Conservation (phyloP, 1,284 basidiomycete genomes). For the Trichosporon faecale region DNA sequence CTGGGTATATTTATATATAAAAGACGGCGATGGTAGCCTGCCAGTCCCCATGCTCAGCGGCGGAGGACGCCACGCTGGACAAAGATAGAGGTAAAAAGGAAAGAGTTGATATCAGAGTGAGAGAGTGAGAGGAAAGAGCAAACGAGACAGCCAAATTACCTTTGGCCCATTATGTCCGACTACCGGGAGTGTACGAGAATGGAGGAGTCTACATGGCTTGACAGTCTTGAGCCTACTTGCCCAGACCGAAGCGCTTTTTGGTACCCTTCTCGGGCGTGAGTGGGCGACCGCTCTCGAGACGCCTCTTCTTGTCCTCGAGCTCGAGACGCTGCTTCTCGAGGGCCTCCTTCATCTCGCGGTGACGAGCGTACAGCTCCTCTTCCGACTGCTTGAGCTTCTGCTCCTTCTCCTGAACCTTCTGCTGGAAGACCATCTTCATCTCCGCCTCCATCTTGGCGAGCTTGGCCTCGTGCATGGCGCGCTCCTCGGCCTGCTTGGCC, state of each 20-base stretch:
- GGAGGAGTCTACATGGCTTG: constrained; percentile 3
- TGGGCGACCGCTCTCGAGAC: constrained; percentile 88
- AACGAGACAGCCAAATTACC: not conserved
- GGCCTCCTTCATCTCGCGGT: constrained; percentile 98
- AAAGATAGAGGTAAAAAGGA: constrained; percentile 11
- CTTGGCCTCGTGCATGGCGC: constrained; percentile 87
- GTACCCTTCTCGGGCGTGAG: constrained; percentile 85
- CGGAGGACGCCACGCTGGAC: constrained; percentile 6
- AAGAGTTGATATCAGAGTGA: constrained; percentile 3
- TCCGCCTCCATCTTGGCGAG: constrained; percentile 98
- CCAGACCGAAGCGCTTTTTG: constrained; percentile 51
- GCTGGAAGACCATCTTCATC: constrained; percentile 99
- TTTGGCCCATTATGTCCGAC: constrained; percentile 7
- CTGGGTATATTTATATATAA: constrained; percentile 21
- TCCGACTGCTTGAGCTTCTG: constrained; percentile 96
- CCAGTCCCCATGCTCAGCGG: constrained; percentile 3
- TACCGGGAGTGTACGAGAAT: constrained; percentile 10
- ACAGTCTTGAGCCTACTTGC: constrained; percentile 34
- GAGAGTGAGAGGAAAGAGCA: constrained; percentile 4
- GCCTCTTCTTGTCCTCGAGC: constrained; percentile 96
- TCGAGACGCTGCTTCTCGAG: constrained; percentile 94
- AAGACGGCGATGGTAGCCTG: constrained; percentile 3
- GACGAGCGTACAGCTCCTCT: constrained; percentile 93
- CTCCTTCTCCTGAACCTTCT: constrained; percentile 98
- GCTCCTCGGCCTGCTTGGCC: constrained; percentile 90